Evolutionary conservation across 2,329 filamentous ascomycete genomes (phyloP).

Genomic region (Trichoderma simmonsii): DNA sequence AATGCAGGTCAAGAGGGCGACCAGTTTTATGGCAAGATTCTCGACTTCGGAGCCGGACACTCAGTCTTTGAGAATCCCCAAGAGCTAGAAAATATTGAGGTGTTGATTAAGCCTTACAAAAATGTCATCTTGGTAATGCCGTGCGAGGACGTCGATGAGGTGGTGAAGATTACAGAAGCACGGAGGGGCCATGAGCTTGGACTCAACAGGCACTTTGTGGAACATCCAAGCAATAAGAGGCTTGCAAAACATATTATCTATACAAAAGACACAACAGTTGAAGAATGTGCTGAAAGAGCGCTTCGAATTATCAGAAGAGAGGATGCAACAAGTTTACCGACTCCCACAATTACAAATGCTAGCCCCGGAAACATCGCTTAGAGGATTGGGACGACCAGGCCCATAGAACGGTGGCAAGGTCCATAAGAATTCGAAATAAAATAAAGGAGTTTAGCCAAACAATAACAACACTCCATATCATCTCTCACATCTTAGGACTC

Average conservation of each 20-base stretch:
- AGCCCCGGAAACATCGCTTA: background rate
- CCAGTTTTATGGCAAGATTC: slow-evolving; percentile 9
- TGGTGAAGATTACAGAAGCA: slow-evolving; percentile 7
- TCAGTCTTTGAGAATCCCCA: slow-evolving; percentile 14
- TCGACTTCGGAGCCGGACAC: slow-evolving; percentile 19
- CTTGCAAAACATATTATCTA: slow-evolving; percentile 13
- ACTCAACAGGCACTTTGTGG: slow-evolving; percentile 14
- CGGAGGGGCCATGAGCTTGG: background rate
- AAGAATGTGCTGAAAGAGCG: background rate
- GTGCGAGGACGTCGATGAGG: slow-evolving; percentile 11
- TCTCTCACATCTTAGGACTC: background rate
- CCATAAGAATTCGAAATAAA: background rate
- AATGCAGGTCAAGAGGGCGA: background rate
- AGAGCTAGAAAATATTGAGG: background rate
- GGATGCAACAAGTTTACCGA: too few relatives aligned
- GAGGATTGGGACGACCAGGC: background rate
- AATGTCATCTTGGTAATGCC: slow-evolving; percentile 11
- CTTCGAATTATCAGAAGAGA: background rate
- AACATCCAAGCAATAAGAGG: slow-evolving; percentile 13
- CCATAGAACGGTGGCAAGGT: background rate
- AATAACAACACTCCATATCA: background rate
- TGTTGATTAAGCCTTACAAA: background rate
- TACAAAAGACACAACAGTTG: background rate
- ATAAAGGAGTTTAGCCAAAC: background rate
- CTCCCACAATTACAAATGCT: background rate